Evolutionary conservation across 176 grass and related monocot genomes (phyloP), one percentile per base, ranked within the genome.

Genomic region (Alopecurus myosuroides): DNA sequence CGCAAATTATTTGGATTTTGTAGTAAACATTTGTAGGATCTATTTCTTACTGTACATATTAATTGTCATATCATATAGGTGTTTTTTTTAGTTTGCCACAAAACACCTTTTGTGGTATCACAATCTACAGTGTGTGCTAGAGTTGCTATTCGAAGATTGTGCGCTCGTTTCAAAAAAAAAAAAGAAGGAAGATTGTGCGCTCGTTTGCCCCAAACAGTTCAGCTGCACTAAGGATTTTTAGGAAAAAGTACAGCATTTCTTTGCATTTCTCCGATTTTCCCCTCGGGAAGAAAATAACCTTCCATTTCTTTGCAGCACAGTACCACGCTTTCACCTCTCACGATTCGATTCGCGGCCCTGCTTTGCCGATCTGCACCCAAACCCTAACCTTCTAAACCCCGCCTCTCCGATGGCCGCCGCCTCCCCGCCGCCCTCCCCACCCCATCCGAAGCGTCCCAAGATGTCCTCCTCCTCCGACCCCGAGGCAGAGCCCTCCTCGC

Each of bases 391-490:
- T 86, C 74, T 90, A 90, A 90, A 77, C 65, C 84, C 49, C 22
- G n/a, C 12, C 4, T 23, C 64, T 79, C 83, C 56, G 81, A 87
- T 89, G 79, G 81, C 86, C 39, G 84, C 89, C 76, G 74, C 88
- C 45, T 89, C 89, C 62, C 84, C 90, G 78, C 92, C 91, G 83
- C 77, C 89, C 52, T 88, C 85, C 11, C 89, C 91, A 7, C 88
- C 95, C 19, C 50, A 51, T 58, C 53, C 92, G 46, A 98, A 98
- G 81, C 94, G 92, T 71, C 91, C 72, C 52, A 95, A 81, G 87
- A 95, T 95, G 87, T 92, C 93, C 25, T 90, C 89, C 77, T 64
- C 82, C 83, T 85, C 88, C 63, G 88, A 93, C n/a, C 83, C 86
- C 14, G 82, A 90, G 19, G 35, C 39, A 1, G 90, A 88, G 10